Base-by-base conservation (phyloP, 768 basidiomycete species). In the Boletus huronensis region DNA sequence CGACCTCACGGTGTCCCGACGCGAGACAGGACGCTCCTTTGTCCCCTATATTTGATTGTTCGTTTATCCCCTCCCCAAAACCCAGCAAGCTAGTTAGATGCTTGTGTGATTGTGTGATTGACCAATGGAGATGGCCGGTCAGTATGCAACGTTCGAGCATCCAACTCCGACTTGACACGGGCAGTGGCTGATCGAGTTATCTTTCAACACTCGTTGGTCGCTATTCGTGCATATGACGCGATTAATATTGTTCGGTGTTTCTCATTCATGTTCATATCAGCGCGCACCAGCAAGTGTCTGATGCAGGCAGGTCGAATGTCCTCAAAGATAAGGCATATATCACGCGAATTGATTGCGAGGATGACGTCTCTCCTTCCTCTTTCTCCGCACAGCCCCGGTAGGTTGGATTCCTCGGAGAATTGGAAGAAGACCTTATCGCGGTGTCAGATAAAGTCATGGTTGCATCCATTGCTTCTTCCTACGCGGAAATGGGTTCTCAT, bases 341-440 rank as follows among this genome's bases (percentile, higher is more conserved):
- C 28, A 28, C 16, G 13, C 32, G 4, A 38, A 26, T 6, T 16
- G 23, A 26, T 10, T 31, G 40, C 2, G 26, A 47, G 23, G 17
- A 46, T 54, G 51, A 60, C 53, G 44, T 51, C 26, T 29, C 3
- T 32, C 34, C 16, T 40, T 23, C 16, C 35, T 32, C 23, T 34
- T 41, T 55, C 41, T 47, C 14, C 41, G 40, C 48, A 53, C 50
- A 60, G 54, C 57, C 43, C 28, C 17, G 17, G 29, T 48, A 34
- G 32, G 31, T 47, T 38, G 36, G 19, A 38, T 19, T 19, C 63
- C 63, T 64, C 63, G 65, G 63, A 64, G 45, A 67, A 55, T 26
- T 31, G 32, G 23, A 26, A 43, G 25, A 13, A 11, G 13, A 13
- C n/a, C 51, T 57, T 59, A 60, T 66, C 63, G 42, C 48, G 48